Evolutionary conservation across 2,329 filamentous ascomycete species (phyloP), one percentile per base, ranked within the genome.

Genomic region (Ophiostoma sp.): DNA sequence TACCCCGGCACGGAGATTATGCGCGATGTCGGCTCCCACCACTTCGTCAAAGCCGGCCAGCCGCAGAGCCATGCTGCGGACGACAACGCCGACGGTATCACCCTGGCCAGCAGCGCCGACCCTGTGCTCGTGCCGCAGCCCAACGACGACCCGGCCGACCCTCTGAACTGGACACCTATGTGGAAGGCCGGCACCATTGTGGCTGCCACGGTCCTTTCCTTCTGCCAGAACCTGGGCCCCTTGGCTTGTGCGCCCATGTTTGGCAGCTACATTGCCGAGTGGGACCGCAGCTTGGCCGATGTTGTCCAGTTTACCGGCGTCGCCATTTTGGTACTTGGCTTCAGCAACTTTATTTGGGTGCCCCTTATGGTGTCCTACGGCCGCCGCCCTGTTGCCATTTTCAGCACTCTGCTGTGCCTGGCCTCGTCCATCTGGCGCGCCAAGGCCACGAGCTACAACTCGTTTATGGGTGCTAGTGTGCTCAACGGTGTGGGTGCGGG

Each of bases 401-500:
- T 84, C 66, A 81, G 82, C 3, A 81, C 80, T 3, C 76, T 84
- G 15, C 78, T 87, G n/a, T 84, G 85, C 45, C 82, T 82, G 42
- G 76, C 80, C 7, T 82, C 80, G 61, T 85, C 83, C 68, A 82
- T 87, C 12, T 87, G 84, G 85, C 84, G 88, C 75, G 89, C 89
- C 0, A 82, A 81, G 68, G 88, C 90, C 6, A 85, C 82, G 19
- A 84, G 84, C 0, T 91, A 92, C 77, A 81, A 82, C 69, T 88
- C 86, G 68, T 91, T 91, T 78, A 90, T 92, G 88, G 90, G 88
- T 4, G 89, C 86, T 69, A 89, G 83, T 72, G 83, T 89, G 76
- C 82, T 91, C 7, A 90, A 90, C 77, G 89, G 89, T 0, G 84
- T 91, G 61, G 89, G 87, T 6, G 88, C 88, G 68, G 89, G 88